These are phyloP conservation scores for Microsporum ferrugineum DNA, from an alignment of 2,329 filamentous ascomycete genomes.

Conservation along the genomic window DNA sequence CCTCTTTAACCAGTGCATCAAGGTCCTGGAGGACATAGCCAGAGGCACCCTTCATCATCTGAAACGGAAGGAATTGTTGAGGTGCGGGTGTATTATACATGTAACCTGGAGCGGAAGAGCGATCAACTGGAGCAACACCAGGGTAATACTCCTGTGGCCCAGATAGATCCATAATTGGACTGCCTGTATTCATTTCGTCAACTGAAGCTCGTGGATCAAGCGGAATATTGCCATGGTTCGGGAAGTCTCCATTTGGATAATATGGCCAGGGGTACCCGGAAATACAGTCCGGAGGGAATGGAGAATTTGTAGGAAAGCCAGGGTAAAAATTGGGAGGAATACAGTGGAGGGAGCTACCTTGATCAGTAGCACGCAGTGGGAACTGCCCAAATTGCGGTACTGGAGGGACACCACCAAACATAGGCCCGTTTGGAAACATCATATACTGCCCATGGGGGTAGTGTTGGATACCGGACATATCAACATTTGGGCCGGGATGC, in stretches of 20 bases:
- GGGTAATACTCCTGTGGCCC: slow-evolving; percentile 50
- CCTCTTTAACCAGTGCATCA: slow-evolving; percentile 56
- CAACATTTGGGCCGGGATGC: slow-evolving; percentile 17
- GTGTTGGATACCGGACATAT: slow-evolving; percentile 22
- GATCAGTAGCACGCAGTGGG: slow-evolving; percentile 23
- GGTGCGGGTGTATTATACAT: slow-evolving; percentile 55
- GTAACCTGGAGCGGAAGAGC: slow-evolving; percentile 39
- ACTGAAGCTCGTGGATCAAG: slow-evolving; percentile 31
- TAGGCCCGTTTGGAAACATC: slow-evolving; percentile 25
- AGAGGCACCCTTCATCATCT: slow-evolving; percentile 37
- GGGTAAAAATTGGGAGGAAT: slow-evolving; percentile 29
- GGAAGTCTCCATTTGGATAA: slow-evolving; percentile 25
- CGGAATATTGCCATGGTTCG: slow-evolving; percentile 27
- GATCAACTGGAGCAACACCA: slow-evolving; percentile 49
- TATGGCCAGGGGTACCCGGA: slow-evolving; percentile 30
- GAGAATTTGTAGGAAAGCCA: slow-evolving; percentile 23
- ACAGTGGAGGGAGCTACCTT: slow-evolving; percentile 24
- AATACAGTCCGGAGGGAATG: slow-evolving; percentile 22
- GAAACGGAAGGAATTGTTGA: slow-evolving; percentile 35
- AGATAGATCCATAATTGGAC: slow-evolving; percentile 51
- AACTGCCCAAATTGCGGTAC: slow-evolving; percentile 22
- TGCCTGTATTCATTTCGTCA: slow-evolving; percentile 43
- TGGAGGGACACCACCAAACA: slow-evolving; percentile 24
- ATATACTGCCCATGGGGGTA: slow-evolving; percentile 17
- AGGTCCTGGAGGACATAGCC: slow-evolving; percentile 42